Percentiles rank a stretch among this genome's conserved stretches.
Conservation (phyloP, 306 rosid genomes). For the Luffa acutangula region DNA sequence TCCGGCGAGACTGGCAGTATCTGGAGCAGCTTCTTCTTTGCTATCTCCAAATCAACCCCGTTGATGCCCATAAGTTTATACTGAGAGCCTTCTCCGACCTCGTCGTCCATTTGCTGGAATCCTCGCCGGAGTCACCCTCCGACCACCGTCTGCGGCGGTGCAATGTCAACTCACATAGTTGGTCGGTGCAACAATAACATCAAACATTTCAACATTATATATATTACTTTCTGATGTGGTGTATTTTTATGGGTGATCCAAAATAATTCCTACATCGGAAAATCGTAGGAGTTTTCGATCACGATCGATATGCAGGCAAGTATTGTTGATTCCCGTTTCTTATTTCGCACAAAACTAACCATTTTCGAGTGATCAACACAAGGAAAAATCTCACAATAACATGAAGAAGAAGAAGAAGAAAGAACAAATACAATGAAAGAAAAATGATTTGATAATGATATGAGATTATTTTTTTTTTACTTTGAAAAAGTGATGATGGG, state of each 20-base stretch:
- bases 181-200: neutral
- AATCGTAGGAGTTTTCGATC: too few species aligned
- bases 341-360: neutral
- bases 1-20: constrained; percentile 46
- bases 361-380: neutral
- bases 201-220: neutral
- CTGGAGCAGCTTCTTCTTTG: constrained; percentile 70
- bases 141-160: neutral
- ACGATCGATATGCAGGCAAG: too few species aligned
- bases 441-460: too few species aligned
- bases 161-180: neutral
- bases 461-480: too few species aligned
- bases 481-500: neutral
- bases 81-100: constrained; percentile 78
- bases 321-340: neutral
- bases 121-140: constrained; percentile 9
- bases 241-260: too few species aligned
- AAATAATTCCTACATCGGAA: too few species aligned
- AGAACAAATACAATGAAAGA: neutral
- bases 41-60: constrained; percentile 66
- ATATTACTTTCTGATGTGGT: neutral
- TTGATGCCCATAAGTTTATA: constrained; percentile 58
- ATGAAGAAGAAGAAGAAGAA: neutral
- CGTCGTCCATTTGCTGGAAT: constrained; percentile 26
- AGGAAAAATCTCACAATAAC: neutral